phyloP scores from a whole-genome alignment of 371 early-diverging fungal genomes.

The Mortierella sp. region DNA sequence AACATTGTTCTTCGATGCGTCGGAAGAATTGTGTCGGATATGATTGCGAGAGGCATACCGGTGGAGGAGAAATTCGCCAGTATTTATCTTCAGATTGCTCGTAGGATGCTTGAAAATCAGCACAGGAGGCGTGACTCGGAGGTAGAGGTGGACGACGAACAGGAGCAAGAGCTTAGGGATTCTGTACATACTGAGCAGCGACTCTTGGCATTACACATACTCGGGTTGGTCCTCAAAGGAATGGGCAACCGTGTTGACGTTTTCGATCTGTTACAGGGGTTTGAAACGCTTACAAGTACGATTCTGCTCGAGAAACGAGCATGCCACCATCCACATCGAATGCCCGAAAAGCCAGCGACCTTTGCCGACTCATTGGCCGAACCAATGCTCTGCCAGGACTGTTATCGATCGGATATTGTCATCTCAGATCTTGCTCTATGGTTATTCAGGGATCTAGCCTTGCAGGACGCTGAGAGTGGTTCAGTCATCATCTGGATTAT shows the following conservation, averaged over 20 bases:
- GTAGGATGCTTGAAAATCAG: conserved; percentile 43
- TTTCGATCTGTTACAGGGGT: conserved; percentile 58
- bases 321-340: conserved; percentile 24
- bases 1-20: conserved; percentile 57
- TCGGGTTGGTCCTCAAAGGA: conserved; percentile 55
- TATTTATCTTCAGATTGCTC: conserved; percentile 56
- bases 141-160: conserved; percentile 11
- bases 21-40: conserved; percentile 48
- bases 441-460: conserved; percentile 51
- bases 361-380: conserved; percentile 44
- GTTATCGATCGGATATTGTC: conserved; percentile 54
- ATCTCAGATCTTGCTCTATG: conserved; percentile 58
- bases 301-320: conserved; percentile 48
- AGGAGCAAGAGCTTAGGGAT: conserved; percentile 50
- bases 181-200: conserved; percentile 57
- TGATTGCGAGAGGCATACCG: conserved; percentile 43
- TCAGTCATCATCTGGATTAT: conserved; percentile 43
- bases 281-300: conserved; percentile 52
- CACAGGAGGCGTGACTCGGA: background rate
- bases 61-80: conserved; percentile 57
- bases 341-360: conserved; percentile 9
- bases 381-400: conserved; percentile 45
- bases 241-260: conserved; percentile 46
- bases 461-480: conserved; percentile 28
- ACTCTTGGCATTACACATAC: conserved; percentile 45